Evolutionary conservation across 1,284 basidiomycete species (phyloP).

Genomic region (Apiotrichum gracile): DNA sequence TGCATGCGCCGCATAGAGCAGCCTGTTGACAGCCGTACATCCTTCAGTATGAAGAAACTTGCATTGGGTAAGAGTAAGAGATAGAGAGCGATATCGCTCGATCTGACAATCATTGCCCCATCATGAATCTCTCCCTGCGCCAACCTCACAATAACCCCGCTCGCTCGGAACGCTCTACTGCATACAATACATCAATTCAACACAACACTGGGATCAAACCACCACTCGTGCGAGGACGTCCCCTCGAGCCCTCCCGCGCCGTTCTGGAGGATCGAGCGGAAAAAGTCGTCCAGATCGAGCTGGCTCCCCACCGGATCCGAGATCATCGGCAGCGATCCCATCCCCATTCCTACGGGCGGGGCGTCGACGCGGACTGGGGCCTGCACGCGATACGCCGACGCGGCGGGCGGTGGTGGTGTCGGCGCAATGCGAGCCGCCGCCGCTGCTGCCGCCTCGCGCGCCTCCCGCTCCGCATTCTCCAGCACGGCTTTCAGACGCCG

Average conservation of each 20-base stretch:
- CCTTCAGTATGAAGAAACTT: too few relatives aligned
- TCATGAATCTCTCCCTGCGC: too few relatives aligned
- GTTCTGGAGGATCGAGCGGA: conserved; percentile 8
- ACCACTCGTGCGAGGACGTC: background rate
- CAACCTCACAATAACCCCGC: too few relatives aligned
- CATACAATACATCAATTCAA: background rate
- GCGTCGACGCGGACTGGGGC: background rate
- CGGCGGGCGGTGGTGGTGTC: too few relatives aligned
- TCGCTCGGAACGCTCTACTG: too few relatives aligned
- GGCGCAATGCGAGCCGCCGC: too few relatives aligned
- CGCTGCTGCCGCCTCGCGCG: background rate
- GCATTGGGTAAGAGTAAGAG: too few relatives aligned
- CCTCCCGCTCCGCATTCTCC: background rate
- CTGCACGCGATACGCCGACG: background rate
- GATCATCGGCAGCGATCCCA: background rate
- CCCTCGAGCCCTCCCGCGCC: background rate
- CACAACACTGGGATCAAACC: conserved; percentile 5
- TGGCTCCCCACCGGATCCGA: background rate
- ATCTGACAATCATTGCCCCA: too few relatives aligned
- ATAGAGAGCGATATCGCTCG: too few relatives aligned
- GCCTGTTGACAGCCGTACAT: too few relatives aligned
- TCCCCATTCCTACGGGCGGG: background rate
- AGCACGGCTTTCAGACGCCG: conserved; percentile 3
- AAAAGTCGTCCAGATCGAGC: conserved; percentile 10
- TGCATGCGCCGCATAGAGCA: too few relatives aligned